Base-by-base conservation (phyloP, 805 yeast species). In the Candida boleticola region DNA sequence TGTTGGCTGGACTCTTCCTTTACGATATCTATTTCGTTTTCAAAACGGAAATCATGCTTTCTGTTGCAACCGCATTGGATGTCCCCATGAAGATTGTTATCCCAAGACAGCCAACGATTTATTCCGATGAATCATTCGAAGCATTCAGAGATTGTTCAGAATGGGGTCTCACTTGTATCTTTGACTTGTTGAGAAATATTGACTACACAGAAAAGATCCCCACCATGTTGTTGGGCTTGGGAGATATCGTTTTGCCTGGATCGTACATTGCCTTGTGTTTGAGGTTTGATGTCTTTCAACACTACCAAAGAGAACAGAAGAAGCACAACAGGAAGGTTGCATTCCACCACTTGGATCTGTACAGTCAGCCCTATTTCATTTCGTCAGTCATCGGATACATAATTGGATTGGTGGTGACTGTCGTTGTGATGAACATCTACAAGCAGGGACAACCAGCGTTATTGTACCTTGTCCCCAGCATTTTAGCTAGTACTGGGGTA, bases 1-100 rank as follows among this genome's bases (percentile, higher is more conserved):
- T 81, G 26, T 60, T 83, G 19, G 43, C 50, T 2, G 75, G 75
- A 2, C 68, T 83, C 33, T 80, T 82, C 50, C 48, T 76, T 31
- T 83, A 83, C 56, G 89, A 83, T 54, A 68, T 80, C 31, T 81
- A 74, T 55, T 83, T 83, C 61, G 89, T 83, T 1, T 84, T 82
- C 58, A 77, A 74, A 3, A 72, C 85, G 0, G 69, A 73, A 26
- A 66, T 80, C 4, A 83, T 83, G 89, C 64, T 71, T 29, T 67
- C 77, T 1, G 89, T 82, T 16, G 89, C 88, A 5, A 68, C 72
- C 2, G 54, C 55, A 5, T 50, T 82, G 18, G 76, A 78, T 3
- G 63, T 77, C n/a, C 89, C 89, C 1, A 64, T 73, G 36, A 78
- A 76, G 47, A 43, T 78, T 20, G 44, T 66, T 5, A 16, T 31